A percentile compares a stretch with the other conserved stretches of the same genome.
Evolutionary conservation across 139 green algal genomes (phyloP).

Genomic region (Volvox reticuliferus): DNA sequence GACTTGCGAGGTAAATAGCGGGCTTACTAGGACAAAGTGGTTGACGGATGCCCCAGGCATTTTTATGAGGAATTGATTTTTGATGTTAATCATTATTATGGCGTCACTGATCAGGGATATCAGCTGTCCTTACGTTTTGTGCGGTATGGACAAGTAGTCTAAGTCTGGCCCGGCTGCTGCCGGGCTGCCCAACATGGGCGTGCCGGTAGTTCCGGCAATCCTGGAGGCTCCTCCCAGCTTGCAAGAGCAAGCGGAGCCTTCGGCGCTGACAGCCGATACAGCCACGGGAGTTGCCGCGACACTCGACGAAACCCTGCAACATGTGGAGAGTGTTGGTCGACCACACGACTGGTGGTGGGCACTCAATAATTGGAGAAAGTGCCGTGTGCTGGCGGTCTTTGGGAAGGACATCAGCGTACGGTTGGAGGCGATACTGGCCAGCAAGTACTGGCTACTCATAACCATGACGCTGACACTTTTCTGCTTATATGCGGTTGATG

Average conservation of each 20-base stretch:
- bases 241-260: neutral
- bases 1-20: no score
- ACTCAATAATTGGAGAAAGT: neutral
- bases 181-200: constrained; percentile 10
- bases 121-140: no score
- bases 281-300: neutral
- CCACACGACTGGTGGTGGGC: constrained; percentile 38
- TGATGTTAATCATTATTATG: no score
- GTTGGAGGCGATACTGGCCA: neutral
- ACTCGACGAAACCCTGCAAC: constrained; percentile 9
- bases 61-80: no score
- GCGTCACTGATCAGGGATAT: no score
- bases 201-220: constrained; percentile 26
- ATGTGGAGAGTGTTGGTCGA: constrained; percentile 29
- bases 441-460: constrained; percentile 23
- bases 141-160: no score
- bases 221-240: neutral
- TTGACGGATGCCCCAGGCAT: no score
- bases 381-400: neutral
- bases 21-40: no score
- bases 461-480: constrained; percentile 18
- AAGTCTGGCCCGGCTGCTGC: neutral
- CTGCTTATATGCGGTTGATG: constrained; percentile 22
- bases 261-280: neutral
- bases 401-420: neutral